These are phyloP conservation scores for Polytolypa hystricis DNA, from an alignment of 2,329 filamentous ascomycete genomes.

Conservation along the genomic window DNA sequence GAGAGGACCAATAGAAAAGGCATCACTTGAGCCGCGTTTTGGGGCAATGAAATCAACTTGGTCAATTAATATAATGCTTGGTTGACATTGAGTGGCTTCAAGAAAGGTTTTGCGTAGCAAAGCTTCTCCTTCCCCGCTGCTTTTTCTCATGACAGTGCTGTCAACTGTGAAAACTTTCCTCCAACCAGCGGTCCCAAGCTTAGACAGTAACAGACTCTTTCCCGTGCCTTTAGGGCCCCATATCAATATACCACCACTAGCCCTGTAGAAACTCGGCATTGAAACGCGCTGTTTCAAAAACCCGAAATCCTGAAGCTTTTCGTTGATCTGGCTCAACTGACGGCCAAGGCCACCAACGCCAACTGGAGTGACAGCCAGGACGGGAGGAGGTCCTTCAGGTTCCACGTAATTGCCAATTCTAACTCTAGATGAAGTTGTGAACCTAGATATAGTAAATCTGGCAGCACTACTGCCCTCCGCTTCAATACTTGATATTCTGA, in stretches of 20 bases:
- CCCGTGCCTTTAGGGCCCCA: conserved; percentile 78
- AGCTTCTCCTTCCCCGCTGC: conserved; percentile 36
- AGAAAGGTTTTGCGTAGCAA: conserved; percentile 58
- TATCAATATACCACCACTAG: conserved; percentile 54
- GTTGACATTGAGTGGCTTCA: conserved; percentile 56
- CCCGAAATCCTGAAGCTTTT: conserved; percentile 49
- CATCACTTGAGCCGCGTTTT: conserved; percentile 41
- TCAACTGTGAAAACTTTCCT: conserved; percentile 48
- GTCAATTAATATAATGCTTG: conserved; percentile 71
- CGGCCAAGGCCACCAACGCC: conserved; percentile 57
- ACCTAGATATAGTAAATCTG: conserved; percentile 26
- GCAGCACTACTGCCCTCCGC: conserved; percentile 29
- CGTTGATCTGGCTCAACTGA: conserved; percentile 56
- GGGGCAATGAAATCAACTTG: conserved; percentile 60
- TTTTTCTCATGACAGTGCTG: conserved; percentile 22
- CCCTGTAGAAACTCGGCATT: conserved; percentile 33
- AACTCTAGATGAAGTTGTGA: conserved; percentile 23
- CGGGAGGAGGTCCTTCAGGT: conserved; percentile 7
- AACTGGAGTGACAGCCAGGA: conserved; percentile 27
- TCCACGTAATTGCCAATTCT: conserved; percentile 18
- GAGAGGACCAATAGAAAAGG: conserved; percentile 24
- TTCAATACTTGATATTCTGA: conserved; percentile 52
- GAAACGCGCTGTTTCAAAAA: conserved; percentile 15
- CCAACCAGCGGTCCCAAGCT: conserved; percentile 59
- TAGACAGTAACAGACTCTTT: conserved; percentile 63